A percentile compares a stretch with the other conserved stretches of the same genome.
phyloP scores from a whole-genome alignment of 805 yeast species.

The Nakazawaea sp. region DNA sequence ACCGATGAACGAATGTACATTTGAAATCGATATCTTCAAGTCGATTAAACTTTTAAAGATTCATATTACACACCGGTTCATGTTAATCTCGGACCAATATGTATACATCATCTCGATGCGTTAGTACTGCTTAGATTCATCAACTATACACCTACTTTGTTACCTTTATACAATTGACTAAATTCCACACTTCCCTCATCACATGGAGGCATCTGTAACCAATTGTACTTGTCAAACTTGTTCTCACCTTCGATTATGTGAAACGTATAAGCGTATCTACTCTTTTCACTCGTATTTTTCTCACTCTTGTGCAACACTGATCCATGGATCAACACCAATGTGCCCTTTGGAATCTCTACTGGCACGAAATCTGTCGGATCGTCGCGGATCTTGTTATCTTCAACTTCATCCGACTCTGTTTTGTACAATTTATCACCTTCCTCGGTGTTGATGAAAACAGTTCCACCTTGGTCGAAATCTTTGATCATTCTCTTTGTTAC shows the following conservation, averaged over 20 bases:
- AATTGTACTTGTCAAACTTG: conserved; percentile 56
- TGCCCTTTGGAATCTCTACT: conserved; percentile 65
- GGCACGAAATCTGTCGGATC: conserved; percentile 35
- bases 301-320: conserved; percentile 69
- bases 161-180: conserved; percentile 14
- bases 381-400: conserved; percentile 21
- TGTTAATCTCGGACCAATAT: no score
- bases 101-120: no score
- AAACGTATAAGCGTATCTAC: conserved; percentile 74
- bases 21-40: no score
- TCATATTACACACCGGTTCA: no score
- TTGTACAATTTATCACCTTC: conserved; percentile 16
- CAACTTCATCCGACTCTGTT: conserved; percentile 17
- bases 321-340: conserved; percentile 65
- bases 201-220: conserved; percentile 72
- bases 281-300: conserved; percentile 42
- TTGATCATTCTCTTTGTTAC: conserved; percentile 60
- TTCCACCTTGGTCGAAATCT: conserved; percentile 42
- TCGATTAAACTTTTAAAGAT: no score
- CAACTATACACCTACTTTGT: conserved; percentile 10
- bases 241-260: conserved; percentile 67
- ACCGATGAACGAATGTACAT: no score
- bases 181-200: conserved; percentile 53
- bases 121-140: not conserved
- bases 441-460: conserved; percentile 38